Evolutionary conservation across 768 basidiomycete genomes (phyloP), one percentile per base, ranked within the genome.

Genomic region (Chalciporus piperatus): DNA sequence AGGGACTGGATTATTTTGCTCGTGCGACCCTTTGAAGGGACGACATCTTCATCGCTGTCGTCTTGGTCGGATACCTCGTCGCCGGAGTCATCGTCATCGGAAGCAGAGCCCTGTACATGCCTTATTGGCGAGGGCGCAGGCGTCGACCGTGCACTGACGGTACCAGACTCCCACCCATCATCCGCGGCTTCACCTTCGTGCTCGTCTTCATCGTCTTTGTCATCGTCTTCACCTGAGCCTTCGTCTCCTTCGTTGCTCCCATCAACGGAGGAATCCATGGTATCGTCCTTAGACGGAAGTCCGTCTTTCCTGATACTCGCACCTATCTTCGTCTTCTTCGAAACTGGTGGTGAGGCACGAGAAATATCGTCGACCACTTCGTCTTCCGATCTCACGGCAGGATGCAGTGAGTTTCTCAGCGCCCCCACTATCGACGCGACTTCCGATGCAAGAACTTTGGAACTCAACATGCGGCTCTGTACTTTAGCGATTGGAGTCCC

Each of bases 401-500:
- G 73, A 27, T 72, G 56, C 13, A 84, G 50, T 27, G 81, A 56
- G 14, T 68, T 60, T 51, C 72, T 73, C 6, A 92, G 64, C 44
- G 75, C 72, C 10, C 74, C 74, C 2, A 93, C 62, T 13, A 80
- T 76, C 20, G 67, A 64, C 7, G 71, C 70, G 2, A 91, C 73
- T 56, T 80, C 81, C 3, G 74, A 70, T 1, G 89, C 83, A 11
- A 93, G 71, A n/a, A 75, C 66, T 64, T 89, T 92, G 4, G 87
- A 87, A 61, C 90, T 93, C 38, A 88, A 73, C 9, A 96, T 70
- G 33, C 87, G 81, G 54, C 77, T 83, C 59, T 87, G 84, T 1
- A 87, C 78, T 69, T 87, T 89, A 3, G 76, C 78, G 23, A 70
- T 60, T 13, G 72, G 63, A 19, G 80, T 76, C 20, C 78, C 77